Conservation (phyloP, 352 stramenopile species). For the Thraustotheca clavata region DNA sequence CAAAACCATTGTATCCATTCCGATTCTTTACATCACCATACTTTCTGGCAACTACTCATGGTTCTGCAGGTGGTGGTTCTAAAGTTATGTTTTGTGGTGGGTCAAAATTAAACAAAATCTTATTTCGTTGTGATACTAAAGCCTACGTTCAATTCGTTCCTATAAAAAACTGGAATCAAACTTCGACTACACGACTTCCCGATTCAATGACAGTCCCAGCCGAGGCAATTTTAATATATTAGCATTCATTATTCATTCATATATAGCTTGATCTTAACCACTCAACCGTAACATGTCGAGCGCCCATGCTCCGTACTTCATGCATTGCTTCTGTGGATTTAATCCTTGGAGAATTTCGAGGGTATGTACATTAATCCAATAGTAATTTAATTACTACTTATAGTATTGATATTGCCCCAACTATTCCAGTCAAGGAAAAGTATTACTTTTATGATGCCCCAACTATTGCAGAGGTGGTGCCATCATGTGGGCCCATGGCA, state of each 20-base stretch:
- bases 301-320: neutral
- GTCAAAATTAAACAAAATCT: neutral
- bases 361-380: neutral
- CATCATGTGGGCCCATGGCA: slow-evolving; percentile 13
- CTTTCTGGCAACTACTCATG: slow-evolving; percentile 7
- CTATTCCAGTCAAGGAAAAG: slow-evolving; percentile 10
- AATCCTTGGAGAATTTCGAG: slow-evolving; percentile 3
- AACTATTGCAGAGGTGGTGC: slow-evolving; percentile 2
- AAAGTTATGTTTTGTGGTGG: slow-evolving; percentile 8
- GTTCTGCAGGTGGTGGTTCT: slow-evolving; percentile 9
- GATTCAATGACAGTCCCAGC: neutral
- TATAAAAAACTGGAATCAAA: neutral
- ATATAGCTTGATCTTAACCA: neutral
- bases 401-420: neutral
- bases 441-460: slow-evolving; percentile 8
- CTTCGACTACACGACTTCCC: neutral
- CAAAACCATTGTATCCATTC: slow-evolving; percentile 11
- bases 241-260: neutral
- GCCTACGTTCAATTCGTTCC: slow-evolving; percentile 18
- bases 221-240: neutral
- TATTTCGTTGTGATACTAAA: neutral
- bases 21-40: slow-evolving; percentile 13
- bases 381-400: neutral
- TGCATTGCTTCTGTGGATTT: slow-evolving; percentile 12
- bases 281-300: slow-evolving; percentile 2